Evolutionary conservation across 2,329 filamentous ascomycete genomes (phyloP).

Genomic region (Thermothelomyces thermophilus): DNA sequence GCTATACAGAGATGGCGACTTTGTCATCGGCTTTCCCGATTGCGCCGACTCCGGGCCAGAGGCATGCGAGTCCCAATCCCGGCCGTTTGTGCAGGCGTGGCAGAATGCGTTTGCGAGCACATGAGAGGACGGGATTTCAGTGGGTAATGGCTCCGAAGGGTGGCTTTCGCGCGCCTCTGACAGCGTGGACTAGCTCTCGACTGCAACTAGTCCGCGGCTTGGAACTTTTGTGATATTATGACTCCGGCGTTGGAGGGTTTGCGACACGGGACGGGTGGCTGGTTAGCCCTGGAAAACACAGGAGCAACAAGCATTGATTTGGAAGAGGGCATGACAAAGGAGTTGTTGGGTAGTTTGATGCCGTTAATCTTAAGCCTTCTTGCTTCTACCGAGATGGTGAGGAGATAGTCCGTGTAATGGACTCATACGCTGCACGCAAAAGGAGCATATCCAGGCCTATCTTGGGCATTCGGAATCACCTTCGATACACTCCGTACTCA

Average conservation of each 20-base stretch:
- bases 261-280: neutral
- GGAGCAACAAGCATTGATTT: neutral
- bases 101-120: constrained; percentile 42
- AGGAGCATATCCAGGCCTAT: no score
- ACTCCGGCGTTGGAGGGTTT: neutral
- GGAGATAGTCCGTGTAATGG: no score
- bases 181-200: no score
- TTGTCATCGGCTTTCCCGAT: constrained; percentile 70
- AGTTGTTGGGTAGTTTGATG: neutral
- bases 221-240: neutral
- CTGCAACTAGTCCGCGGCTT: no score
- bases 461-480: no score
- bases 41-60: constrained; percentile 55
- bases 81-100: constrained; percentile 43
- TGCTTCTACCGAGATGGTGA: no score
- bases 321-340: neutral
- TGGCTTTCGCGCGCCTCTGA: no score
- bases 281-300: neutral
- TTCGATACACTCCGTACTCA: no score
- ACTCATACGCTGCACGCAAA: no score
- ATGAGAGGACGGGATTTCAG: constrained; percentile 27
- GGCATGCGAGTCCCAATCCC: constrained; percentile 67
- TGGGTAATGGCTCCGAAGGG: no score
- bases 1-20: constrained; percentile 74
- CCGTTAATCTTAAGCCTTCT: no score